These are phyloP conservation scores for Zopfia rhizophila DNA, from an alignment of 2,329 filamentous ascomycete species.

Conservation along the genomic window DNA sequence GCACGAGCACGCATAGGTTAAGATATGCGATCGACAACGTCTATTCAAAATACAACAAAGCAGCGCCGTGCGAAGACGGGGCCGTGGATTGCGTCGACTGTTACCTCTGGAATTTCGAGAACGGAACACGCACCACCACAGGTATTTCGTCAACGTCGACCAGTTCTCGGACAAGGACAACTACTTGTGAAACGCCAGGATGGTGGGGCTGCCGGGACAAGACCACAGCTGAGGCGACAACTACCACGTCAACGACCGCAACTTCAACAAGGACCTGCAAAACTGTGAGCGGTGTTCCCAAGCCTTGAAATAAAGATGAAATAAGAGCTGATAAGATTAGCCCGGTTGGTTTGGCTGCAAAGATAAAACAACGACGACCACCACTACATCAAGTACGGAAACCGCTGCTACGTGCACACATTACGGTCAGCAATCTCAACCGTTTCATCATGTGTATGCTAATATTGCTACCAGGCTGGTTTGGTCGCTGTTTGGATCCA, in stretches of 20 bases:
- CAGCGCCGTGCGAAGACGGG: conserved; percentile 45
- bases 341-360: conserved; percentile 52
- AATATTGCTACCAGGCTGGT: too few species aligned
- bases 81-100: conserved; percentile 49
- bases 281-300: conserved; percentile 34
- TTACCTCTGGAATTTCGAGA: conserved; percentile 49
- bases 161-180: conserved; percentile 42
- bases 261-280: conserved; percentile 44
- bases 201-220: conserved; percentile 51
- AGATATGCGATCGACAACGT: conserved; percentile 49
- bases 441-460: not conserved
- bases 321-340: conserved; percentile 14
- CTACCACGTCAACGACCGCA: conserved; percentile 33
- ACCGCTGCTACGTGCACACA: conserved; percentile 41
- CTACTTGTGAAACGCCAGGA: conserved; percentile 49
- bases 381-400: conserved; percentile 30
- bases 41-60: conserved; percentile 45
- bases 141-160: conserved; percentile 36
- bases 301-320: not conserved
- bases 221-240: conserved; percentile 28
- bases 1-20: conserved; percentile 43
- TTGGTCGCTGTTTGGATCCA: conserved; percentile 44
- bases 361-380: conserved; percentile 40
- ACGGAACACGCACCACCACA: conserved; percentile 41
- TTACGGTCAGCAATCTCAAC: conserved; percentile 24